phyloP scores from a whole-genome alignment of 2,329 filamentous ascomycete genomes.

The Fusarium graminum region DNA sequence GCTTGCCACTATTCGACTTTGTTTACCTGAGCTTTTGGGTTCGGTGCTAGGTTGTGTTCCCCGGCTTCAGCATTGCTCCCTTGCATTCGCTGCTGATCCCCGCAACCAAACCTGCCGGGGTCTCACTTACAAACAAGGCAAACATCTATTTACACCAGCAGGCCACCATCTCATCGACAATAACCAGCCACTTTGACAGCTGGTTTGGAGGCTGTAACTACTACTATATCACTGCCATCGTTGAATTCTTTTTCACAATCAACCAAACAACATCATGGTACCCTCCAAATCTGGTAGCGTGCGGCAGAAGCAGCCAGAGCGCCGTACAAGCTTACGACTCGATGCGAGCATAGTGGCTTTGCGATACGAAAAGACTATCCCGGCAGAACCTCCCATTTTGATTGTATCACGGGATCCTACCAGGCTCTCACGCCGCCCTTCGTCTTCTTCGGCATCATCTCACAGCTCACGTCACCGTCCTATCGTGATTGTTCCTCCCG shows the following conservation, averaged over 20 bases:
- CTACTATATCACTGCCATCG: constrained; percentile 20
- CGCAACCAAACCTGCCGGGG: constrained; percentile 23
- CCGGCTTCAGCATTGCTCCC: constrained; percentile 36
- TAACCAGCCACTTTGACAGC: constrained; percentile 24
- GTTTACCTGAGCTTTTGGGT: constrained; percentile 27
- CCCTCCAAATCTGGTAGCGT: constrained; percentile 59
- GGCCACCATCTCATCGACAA: constrained; percentile 28
- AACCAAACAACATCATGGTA: constrained; percentile 49
- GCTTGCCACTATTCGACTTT: constrained; percentile 7
- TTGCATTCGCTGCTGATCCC: constrained; percentile 34
- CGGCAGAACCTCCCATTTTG: constrained; percentile 69
- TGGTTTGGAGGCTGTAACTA: constrained; percentile 15
- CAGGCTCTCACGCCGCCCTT: constrained; percentile 49
- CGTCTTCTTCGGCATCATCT: constrained; percentile 43
- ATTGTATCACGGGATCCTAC: constrained; percentile 61
- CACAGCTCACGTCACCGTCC: constrained; percentile 46
- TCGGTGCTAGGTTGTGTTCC: constrained; percentile 27
- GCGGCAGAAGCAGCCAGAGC: constrained; percentile 58
- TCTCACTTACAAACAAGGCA: constrained; percentile 34
- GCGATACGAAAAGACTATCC: constrained; percentile 71
- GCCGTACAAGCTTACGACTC: constrained; percentile 58
- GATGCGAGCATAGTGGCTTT: constrained; percentile 66
- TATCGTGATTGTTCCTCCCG: constrained; percentile 51
- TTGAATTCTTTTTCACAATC: constrained; percentile 25
- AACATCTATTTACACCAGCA: constrained; percentile 21